These are phyloP conservation scores for Tylopilus cervinicoccineus DNA, from an alignment of 768 basidiomycete genomes.

Conservation along the genomic window DNA sequence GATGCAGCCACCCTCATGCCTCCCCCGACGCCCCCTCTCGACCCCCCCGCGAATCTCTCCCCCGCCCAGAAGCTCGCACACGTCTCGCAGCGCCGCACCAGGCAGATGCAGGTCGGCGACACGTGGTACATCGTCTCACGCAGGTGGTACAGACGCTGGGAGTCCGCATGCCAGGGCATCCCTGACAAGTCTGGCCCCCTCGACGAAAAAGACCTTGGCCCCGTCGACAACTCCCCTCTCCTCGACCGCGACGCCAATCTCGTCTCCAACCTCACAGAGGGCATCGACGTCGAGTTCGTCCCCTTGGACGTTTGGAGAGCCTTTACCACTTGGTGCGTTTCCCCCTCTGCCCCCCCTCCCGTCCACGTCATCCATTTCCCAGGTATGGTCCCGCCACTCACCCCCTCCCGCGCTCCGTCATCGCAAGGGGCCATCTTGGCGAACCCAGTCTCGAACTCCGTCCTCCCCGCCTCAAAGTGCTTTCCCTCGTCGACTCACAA, in stretches of 20 bases:
- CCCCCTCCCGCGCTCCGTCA: constrained; percentile 63
- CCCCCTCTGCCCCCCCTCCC: neutral
- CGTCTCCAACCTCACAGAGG: constrained; percentile 47
- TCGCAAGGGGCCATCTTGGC: constrained; percentile 51
- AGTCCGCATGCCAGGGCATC: constrained; percentile 64
- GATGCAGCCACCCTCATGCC: constrained; percentile 17
- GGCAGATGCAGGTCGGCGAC: constrained; percentile 58
- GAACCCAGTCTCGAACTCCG: constrained; percentile 63
- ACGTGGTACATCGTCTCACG: constrained; percentile 76
- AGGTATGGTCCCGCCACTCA: constrained; percentile 70
- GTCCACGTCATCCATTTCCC: constrained; percentile 1
- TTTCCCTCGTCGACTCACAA: constrained; percentile 37
- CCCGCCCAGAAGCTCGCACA: constrained; percentile 46
- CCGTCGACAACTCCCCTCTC: constrained; percentile 71
- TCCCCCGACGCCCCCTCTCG: constrained; percentile 25
- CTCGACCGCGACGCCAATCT: constrained; percentile 50
- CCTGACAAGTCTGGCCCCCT: constrained; percentile 64
- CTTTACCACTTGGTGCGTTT: constrained; percentile 54
- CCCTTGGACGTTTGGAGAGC: constrained; percentile 68
- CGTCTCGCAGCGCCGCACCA: constrained; percentile 44
- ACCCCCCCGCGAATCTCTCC: constrained; percentile 26
- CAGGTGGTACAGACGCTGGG: constrained; percentile 74
- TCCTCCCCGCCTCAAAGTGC: constrained; percentile 61
- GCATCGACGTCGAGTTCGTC: constrained; percentile 70
- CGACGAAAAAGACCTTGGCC: constrained; percentile 59